Conservation (phyloP, 2,329 filamentous ascomycete genomes). For the Annulohypoxylon truncatum region DNA sequence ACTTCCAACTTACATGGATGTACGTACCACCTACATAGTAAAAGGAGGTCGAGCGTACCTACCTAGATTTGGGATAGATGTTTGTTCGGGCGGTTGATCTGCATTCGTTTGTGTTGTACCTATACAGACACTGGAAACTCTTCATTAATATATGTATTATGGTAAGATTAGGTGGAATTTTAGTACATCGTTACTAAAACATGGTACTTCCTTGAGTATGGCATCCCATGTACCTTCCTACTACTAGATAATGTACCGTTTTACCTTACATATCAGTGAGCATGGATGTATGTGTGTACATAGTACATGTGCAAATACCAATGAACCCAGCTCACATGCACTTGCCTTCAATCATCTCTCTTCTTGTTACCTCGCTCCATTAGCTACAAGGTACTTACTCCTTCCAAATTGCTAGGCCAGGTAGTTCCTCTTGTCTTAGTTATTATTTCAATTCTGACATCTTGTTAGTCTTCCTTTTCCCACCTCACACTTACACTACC, state of each 20-base stretch:
- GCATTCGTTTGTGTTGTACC: conserved; percentile 22
- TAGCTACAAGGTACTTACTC: conserved; percentile 13
- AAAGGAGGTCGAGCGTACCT: not conserved
- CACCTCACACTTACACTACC: not conserved
- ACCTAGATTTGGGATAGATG: conserved; percentile 7
- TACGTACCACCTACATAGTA: too few relatives aligned
- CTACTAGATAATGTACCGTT: not conserved
- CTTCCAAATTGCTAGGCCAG: conserved; percentile 18
- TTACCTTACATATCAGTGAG: not conserved
- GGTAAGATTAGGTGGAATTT: conserved; percentile 22
- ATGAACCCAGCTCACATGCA: not conserved
- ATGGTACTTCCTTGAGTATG: not conserved
- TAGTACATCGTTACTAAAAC: conserved; percentile 7
- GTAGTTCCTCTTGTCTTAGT: conserved; percentile 19
- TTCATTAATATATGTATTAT: not conserved
- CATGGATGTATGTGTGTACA: not conserved
- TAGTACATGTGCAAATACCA: not conserved
- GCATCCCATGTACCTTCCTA: not conserved
- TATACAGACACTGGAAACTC: not conserved
- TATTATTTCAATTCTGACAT: conserved; percentile 17
- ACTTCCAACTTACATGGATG: not conserved
- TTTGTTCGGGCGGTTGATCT: conserved; percentile 31
- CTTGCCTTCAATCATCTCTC: conserved; percentile 14
- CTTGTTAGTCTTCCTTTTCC: conserved; percentile 2
- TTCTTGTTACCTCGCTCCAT: conserved; percentile 13